Conservation (phyloP, 495 filamentous ascomycete genomes). For the Neurospora sp. region DNA sequence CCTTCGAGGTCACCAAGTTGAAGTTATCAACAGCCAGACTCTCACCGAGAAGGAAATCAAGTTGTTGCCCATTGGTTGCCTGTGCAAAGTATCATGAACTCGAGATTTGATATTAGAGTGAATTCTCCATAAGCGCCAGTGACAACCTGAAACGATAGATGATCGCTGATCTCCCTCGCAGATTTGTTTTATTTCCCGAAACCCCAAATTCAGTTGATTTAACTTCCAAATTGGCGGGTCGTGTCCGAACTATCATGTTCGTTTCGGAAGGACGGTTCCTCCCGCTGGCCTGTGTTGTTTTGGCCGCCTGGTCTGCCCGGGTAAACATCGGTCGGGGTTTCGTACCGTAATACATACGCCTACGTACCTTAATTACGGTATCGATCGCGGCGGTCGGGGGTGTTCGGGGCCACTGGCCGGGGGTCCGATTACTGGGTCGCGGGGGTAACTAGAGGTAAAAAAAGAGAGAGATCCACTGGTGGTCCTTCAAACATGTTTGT, state of each 20-base stretch:
- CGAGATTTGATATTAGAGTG: background rate
- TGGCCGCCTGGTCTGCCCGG: background rate
- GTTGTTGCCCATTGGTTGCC: too few relatives aligned
- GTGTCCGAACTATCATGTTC: background rate
- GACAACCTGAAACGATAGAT: background rate
- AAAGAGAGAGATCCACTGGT: background rate
- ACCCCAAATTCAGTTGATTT: background rate
- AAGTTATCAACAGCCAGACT: background rate
- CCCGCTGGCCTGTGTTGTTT: background rate
- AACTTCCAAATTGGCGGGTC: background rate
- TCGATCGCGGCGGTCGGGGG: background rate
- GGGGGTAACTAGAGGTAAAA: background rate
- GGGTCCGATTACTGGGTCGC: background rate
- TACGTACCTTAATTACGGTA: background rate
- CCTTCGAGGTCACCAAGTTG: background rate
- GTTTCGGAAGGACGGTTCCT: background rate
- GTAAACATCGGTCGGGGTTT: background rate
- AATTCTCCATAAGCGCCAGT: background rate
- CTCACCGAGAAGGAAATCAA: background rate
- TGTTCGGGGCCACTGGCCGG: background rate
- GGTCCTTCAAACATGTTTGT: background rate
- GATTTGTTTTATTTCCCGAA: background rate
- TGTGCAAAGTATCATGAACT: background rate
- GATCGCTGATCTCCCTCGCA: background rate
- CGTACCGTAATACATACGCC: background rate